Evolutionary conservation across 78 protist species (phyloP), one percentile per base, ranked within the genome.

Genomic region (Tieghemostelium lacteum): DNA sequence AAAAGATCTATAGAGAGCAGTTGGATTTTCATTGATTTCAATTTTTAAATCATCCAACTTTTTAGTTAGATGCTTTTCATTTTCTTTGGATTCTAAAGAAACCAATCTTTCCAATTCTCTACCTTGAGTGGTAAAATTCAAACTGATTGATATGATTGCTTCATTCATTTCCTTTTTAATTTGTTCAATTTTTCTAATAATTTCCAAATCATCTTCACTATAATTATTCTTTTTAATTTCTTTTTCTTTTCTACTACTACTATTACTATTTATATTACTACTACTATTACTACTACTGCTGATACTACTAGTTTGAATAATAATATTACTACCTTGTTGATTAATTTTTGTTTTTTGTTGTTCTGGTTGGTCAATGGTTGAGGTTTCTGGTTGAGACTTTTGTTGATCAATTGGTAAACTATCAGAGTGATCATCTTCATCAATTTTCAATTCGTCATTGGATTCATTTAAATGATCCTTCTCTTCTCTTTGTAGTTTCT

Each of bases 31-130:
- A 72, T 67, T 67, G 24, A 80, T 39, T 20, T 80, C 88, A 39
- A 55, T 80, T 57, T 67, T 80, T 31, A 80, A 55, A 24, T 67
- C 88, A 40, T 80, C 69, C 24, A 80, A 67, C 31, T 80, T 65
- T 57, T 80, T 80, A 17, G 54, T 12, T 36, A 55, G 28, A 29
- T 66, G 77, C 57, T 80, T 80, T 58, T 80, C 88, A 67, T 45
- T 52, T 20, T 80, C 75, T 14, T 80, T 80, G 2, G 88, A 66
- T 54, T 80, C 76, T 6, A 80, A 36, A 7, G 88, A 37, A 34
- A 80, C 75, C 5, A 67, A 8, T 42, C 88, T 39, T 39, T 54
- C 67, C 8, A 65, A 57, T 14, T 80, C 88, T 50, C 69, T 31
- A 20, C 70, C 57, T 37, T 80, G 75, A 24, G 75, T 65, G 1